Evolutionary conservation across 202 grass and related monocot species (phyloP).

Genomic region (Musa balbisiana): DNA sequence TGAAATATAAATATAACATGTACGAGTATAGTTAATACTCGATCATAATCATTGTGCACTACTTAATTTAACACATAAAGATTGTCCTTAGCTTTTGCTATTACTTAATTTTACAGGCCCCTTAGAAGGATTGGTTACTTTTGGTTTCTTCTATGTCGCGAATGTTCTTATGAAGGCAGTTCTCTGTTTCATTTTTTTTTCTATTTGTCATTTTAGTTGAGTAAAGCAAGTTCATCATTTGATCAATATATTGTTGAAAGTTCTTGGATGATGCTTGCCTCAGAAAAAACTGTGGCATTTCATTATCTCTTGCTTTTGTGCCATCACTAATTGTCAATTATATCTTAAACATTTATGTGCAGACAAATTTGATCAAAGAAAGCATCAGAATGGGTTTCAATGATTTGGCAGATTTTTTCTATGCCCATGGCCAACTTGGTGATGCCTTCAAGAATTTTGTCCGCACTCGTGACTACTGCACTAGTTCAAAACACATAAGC

Average conservation of each 20-base stretch:
- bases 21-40: not conserved
- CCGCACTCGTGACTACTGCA: slow-evolving; percentile 92
- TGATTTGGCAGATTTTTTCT: slow-evolving; percentile 91
- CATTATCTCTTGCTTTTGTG: not conserved
- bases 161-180: not conserved
- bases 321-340: not conserved
- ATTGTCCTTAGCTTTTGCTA: not conserved
- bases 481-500: slow-evolving; percentile 92
- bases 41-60: too few relatives aligned
- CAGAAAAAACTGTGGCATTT: not conserved
- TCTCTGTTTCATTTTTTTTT: not conserved
- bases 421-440: slow-evolving; percentile 66
- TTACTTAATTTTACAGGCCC: not conserved
- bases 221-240: not conserved
- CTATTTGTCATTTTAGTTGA: not conserved
- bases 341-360: slow-evolving; percentile 7
- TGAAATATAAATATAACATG: not conserved
- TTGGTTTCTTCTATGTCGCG: not conserved
- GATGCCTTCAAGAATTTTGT: slow-evolving; percentile 96
- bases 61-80: too few relatives aligned
- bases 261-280: not conserved
- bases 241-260: not conserved
- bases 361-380: slow-evolving; percentile 97
- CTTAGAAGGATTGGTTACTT: not conserved
- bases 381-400: slow-evolving; percentile 99